Conservation (phyloP, 495 filamentous ascomycete species). For the Trichoderma reesei region DNA sequence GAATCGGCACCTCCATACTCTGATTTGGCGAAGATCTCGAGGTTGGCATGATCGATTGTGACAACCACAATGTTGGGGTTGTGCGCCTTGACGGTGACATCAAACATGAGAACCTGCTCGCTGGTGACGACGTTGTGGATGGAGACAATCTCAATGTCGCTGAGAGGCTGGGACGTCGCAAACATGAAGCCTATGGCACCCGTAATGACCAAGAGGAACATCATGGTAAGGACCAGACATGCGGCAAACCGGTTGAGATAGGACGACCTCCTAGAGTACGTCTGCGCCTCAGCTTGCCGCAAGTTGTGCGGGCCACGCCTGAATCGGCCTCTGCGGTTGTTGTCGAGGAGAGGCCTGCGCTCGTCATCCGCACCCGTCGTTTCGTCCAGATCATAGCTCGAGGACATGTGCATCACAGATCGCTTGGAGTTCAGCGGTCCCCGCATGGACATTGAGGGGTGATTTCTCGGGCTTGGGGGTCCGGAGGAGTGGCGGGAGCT, state of each 20-base stretch:
- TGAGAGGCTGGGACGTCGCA: slow-evolving; percentile 78
- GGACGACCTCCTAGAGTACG: slow-evolving; percentile 50
- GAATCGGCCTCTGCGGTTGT: slow-evolving; percentile 51
- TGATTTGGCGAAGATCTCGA: slow-evolving; percentile 90
- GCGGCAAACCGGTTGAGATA: slow-evolving; percentile 66
- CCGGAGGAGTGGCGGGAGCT: slow-evolving; percentile 51
- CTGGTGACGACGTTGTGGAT: slow-evolving; percentile 87
- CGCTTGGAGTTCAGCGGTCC: slow-evolving; percentile 17
- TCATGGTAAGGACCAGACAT: slow-evolving; percentile 62
- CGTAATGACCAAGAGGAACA: slow-evolving; percentile 66
- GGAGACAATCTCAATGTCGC: slow-evolving; percentile 61
- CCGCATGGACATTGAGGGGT: slow-evolving; percentile 15
- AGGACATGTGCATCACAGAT: slow-evolving; percentile 19
- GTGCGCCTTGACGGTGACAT: slow-evolving; percentile 74
- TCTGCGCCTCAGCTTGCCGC: slow-evolving; percentile 67
- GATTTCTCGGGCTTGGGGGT: slow-evolving; percentile 40
- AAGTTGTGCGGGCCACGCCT: slow-evolving; percentile 48
- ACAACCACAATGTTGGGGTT: slow-evolving; percentile 90
- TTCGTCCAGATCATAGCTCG: slow-evolving; percentile 45
- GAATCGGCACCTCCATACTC: slow-evolving; percentile 68
- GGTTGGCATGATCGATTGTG: slow-evolving; percentile 69
- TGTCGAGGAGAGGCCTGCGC: slow-evolving; percentile 64
- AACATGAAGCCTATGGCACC: slow-evolving; percentile 80
- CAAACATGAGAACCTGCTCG: slow-evolving; percentile 91
- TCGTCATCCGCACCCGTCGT: slow-evolving; percentile 76